These are phyloP conservation scores for Graphium sp. DNA, from an alignment of 2,329 filamentous ascomycete genomes.

Conservation along the genomic window DNA sequence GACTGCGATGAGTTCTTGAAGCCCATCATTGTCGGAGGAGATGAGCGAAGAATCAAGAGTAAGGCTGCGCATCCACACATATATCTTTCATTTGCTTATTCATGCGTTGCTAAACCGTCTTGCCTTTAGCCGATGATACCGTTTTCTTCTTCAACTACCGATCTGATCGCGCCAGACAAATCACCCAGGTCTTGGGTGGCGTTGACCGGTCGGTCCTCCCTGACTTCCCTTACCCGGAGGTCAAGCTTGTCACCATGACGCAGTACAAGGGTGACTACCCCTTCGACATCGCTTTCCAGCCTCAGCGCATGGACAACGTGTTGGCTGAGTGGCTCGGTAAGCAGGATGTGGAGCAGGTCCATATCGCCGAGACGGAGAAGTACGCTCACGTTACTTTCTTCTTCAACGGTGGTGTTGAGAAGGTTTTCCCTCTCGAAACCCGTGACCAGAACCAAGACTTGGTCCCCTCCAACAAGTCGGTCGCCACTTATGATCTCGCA, in stretches of 20 bases:
- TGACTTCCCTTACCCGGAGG: conserved; percentile 87
- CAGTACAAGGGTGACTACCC: conserved; percentile 93
- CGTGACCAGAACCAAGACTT: conserved; percentile 66
- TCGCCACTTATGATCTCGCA: conserved; percentile 86
- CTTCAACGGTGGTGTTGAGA: conserved; percentile 98
- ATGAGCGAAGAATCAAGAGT: conserved; percentile 75
- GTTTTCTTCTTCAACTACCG: conserved; percentile 99
- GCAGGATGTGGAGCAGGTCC: conserved; percentile 80
- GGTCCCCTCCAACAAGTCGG: conserved; percentile 75
- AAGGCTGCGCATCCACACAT: conserved; percentile 12
- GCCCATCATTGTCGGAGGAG: conserved; percentile 85
- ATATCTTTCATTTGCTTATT: neutral
- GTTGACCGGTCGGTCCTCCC: conserved; percentile 81
- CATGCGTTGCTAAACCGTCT: conserved; percentile 3
- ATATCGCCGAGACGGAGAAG: conserved; percentile 97
- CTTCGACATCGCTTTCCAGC: conserved; percentile 82
- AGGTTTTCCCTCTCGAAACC: conserved; percentile 81
- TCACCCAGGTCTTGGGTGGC: conserved; percentile 84
- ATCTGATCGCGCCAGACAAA: conserved; percentile 89
- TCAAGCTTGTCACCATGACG: conserved; percentile 91
- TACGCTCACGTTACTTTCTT: conserved; percentile 99
- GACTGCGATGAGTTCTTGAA: conserved; percentile 98
- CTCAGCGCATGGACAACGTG: conserved; percentile 95
- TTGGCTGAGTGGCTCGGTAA: conserved; percentile 90
- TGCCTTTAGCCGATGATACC: conserved; percentile 58